Evolutionary conservation across 1,139 yeast genomes (phyloP), one percentile per base, ranked within the genome.

Genomic region (Taiozyma sp.): DNA sequence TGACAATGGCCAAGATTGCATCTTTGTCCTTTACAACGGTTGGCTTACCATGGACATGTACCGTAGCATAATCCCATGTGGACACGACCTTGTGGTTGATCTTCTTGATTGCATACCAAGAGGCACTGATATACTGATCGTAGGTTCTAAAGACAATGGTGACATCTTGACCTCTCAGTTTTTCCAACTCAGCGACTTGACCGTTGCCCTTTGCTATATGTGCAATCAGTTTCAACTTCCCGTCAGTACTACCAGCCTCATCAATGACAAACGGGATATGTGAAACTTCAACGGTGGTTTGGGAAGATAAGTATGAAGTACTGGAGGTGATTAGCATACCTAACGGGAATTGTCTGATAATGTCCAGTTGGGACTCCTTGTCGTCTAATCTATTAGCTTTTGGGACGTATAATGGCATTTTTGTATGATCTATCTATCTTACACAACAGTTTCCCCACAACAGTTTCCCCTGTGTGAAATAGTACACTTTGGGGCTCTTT

Each of bases 31-130:
- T 76, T 21, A 79, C 64, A 11, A 84, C 63, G 21, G 56, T 69
- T 10, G 85, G 75, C 43, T 65, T 73, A 4, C 89, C 89, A 50
- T 78, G 70, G 42, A 79, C 72, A 60, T 84, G 88, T 39, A 79
- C 83, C 5, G 80, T 68, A 2, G 80, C 82, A 67, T 79, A 84
- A 64, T 80, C 84, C 90, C 89, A 84, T 0, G 90, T 84, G 13
- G 89, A 88, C 10, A 83, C 90, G 42, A 73, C 76, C 59, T 81
- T 83, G 54, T 81, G 85, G 29, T 84, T 79, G 47, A 73, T 74
- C 56, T 73, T 69, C 66, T 84, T 83, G 3, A 75, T 72, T 2
- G 80, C 77, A 60, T 84, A 83, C 73, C 83, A 83, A 16, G 75
- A 67, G 3, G 90, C 88, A 9, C 84, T 69, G 37, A 83, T 75